Evolutionary conservation across 805 yeast genomes (phyloP).

Genomic region (Wickerhamomyces ciferrii): DNA sequence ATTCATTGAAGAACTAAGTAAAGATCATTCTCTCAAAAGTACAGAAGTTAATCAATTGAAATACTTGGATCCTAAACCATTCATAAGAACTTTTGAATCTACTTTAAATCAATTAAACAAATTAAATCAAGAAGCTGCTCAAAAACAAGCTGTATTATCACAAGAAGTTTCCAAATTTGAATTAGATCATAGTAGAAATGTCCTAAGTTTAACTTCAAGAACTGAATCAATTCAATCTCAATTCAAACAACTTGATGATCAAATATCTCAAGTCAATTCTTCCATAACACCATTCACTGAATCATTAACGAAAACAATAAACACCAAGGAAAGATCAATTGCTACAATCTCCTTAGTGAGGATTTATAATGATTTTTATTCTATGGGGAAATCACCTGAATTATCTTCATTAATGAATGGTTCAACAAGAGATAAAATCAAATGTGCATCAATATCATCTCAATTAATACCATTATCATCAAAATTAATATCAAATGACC

Average conservation of each 20-base stretch:
- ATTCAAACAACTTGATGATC: slow-evolving; percentile 45
- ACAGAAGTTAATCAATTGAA: slow-evolving; percentile 47
- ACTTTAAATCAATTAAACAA: slow-evolving; percentile 67
- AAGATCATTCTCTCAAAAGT: slow-evolving; percentile 51
- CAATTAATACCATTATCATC: slow-evolving; percentile 60
- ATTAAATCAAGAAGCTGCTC: slow-evolving; percentile 50
- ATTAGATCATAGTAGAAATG: slow-evolving; percentile 61
- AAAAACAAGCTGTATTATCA: slow-evolving; percentile 45
- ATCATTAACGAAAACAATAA: slow-evolving; percentile 59
- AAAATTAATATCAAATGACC: slow-evolving; percentile 53
- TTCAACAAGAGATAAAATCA: slow-evolving; percentile 47
- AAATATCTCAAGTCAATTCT: slow-evolving; percentile 51
- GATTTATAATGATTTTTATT: slow-evolving; percentile 71
- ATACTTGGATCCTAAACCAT: slow-evolving; percentile 79
- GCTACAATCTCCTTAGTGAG: slow-evolving; percentile 69
- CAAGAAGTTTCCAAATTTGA: slow-evolving; percentile 57
- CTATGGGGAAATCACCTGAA: slow-evolving; percentile 40
- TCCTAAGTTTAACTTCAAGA: slow-evolving; percentile 46
- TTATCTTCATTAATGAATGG: slow-evolving; percentile 53
- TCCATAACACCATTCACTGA: slow-evolving; percentile 68
- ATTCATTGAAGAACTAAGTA: slow-evolving; percentile 74
- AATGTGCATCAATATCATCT: slow-evolving; percentile 65
- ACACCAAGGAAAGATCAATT: slow-evolving; percentile 66
- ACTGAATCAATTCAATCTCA: slow-evolving; percentile 39
- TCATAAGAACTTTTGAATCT: slow-evolving; percentile 87